Evolutionary conservation across 768 basidiomycete species (phyloP).

Genomic region (Rhizopogon sp.): DNA sequence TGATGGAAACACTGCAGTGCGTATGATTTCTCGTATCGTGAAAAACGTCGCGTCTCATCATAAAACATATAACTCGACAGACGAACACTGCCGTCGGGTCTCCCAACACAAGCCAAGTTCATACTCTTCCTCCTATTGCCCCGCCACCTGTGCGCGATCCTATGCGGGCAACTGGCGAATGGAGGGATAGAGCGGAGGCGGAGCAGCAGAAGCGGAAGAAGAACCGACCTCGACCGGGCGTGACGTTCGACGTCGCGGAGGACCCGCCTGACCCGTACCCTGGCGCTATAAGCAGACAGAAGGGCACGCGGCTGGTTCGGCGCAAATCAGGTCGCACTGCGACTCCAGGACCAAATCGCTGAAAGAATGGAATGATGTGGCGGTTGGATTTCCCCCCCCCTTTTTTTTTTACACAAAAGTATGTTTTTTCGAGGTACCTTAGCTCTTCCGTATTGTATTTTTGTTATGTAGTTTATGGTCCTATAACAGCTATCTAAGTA

Average conservation of each 20-base stretch:
- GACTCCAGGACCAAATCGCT: constrained; percentile 16
- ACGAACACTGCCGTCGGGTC: constrained; percentile 71
- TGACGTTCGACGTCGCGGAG: constrained; percentile 60
- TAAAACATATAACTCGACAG: constrained; percentile 24
- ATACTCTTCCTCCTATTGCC: constrained; percentile 33
- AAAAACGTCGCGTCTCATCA: constrained; percentile 4
- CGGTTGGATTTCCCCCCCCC: too few species aligned
- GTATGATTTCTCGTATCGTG: constrained; percentile 20
- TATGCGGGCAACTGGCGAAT: constrained; percentile 56
- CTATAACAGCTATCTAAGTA: neutral
- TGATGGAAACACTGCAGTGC: constrained; percentile 69
- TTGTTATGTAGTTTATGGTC: neutral
- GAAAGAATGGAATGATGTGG: neutral
- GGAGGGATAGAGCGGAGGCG: constrained; percentile 63
- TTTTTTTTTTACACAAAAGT: too few species aligned
- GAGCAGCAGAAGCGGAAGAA: constrained; percentile 35
- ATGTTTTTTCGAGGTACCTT: neutral
- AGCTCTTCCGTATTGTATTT: neutral
- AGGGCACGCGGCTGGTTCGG: constrained; percentile 23
- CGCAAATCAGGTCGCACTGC: constrained; percentile 22
- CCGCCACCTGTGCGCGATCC: constrained; percentile 65
- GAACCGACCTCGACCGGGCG: constrained; percentile 48
- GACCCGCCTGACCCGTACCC: constrained; percentile 39
- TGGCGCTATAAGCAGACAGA: constrained; percentile 5
- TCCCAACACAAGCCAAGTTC: constrained; percentile 58